Conservation (phyloP, 2,329 filamentous ascomycete genomes). For the Colletotrichum sp. region DNA sequence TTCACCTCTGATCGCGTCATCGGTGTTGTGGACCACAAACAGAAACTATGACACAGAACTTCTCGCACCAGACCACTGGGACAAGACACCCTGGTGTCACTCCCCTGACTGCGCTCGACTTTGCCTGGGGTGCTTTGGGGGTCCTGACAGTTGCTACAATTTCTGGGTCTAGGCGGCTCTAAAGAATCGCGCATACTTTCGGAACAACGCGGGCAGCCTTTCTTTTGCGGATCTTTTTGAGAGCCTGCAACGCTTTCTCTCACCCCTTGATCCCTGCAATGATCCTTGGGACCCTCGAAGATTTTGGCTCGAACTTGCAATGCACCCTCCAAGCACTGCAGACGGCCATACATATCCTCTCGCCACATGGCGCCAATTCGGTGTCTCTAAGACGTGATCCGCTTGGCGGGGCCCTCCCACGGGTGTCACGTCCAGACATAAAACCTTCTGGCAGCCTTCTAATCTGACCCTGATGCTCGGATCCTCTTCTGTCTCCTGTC, state of each 20-base stretch:
- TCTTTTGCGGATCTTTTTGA: background rate
- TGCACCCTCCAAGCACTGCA: background rate
- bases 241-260: background rate
- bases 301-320: background rate
- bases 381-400: slow-evolving; percentile 17
- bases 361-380: slow-evolving; percentile 18
- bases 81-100: background rate
- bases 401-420: slow-evolving; percentile 10
- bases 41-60: slow-evolving; percentile 22
- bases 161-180: background rate
- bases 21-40: slow-evolving; percentile 17
- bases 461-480: background rate
- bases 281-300: background rate
- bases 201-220: background rate
- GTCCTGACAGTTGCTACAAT: background rate
- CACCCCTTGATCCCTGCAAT: background rate
- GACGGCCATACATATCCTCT: background rate
- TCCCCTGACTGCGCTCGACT: background rate
- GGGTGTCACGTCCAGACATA: slow-evolving; percentile 5
- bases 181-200: slow-evolving; percentile 3
- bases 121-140: background rate
- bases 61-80: slow-evolving; percentile 4
- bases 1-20: slow-evolving; percentile 20
- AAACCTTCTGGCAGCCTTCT: slow-evolving; percentile 5
- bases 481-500: background rate